These are phyloP conservation scores for Chlorella sp. DNA, from an alignment of 139 green algal species.

Conservation along the genomic window DNA sequence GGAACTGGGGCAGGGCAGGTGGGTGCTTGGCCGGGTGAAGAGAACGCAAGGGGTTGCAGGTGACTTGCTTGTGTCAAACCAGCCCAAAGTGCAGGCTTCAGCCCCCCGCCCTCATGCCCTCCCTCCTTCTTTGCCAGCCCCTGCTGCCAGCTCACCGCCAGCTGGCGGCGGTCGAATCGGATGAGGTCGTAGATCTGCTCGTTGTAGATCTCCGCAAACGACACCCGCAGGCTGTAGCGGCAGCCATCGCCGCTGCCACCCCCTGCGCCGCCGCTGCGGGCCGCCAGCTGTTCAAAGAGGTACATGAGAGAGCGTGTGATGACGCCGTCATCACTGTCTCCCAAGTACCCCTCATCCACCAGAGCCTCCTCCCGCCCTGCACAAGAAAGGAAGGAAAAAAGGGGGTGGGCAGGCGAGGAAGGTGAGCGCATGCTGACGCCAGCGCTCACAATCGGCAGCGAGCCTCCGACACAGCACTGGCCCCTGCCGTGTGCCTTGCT, in stretches of 20 bases:
- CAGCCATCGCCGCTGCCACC: slow-evolving; percentile 15
- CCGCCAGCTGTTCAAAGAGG: slow-evolving; percentile 69
- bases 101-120: too few relatives aligned
- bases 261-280: neutral
- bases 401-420: neutral
- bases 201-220: slow-evolving; percentile 95
- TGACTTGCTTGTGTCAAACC: neutral
- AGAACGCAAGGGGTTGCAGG: neutral
- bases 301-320: slow-evolving; percentile 69
- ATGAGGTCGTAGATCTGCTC: slow-evolving; percentile 88
- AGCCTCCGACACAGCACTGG: neutral
- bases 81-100: neutral
- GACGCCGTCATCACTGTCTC: slow-evolving; percentile 78
- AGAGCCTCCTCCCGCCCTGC: slow-evolving; percentile 56
- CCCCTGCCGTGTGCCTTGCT: too few relatives aligned
- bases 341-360: slow-evolving; percentile 61
- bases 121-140: too few relatives aligned
- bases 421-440: neutral
- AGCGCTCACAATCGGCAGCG: neutral
- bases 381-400: neutral
- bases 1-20: neutral
- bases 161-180: slow-evolving; percentile 61
- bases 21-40: neutral
- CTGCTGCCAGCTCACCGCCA: slow-evolving; percentile 34
- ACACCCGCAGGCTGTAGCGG: slow-evolving; percentile 50